These are phyloP conservation scores for Sporothrix phasma DNA, from an alignment of 2,329 filamentous ascomycete species.

Conservation along the genomic window DNA sequence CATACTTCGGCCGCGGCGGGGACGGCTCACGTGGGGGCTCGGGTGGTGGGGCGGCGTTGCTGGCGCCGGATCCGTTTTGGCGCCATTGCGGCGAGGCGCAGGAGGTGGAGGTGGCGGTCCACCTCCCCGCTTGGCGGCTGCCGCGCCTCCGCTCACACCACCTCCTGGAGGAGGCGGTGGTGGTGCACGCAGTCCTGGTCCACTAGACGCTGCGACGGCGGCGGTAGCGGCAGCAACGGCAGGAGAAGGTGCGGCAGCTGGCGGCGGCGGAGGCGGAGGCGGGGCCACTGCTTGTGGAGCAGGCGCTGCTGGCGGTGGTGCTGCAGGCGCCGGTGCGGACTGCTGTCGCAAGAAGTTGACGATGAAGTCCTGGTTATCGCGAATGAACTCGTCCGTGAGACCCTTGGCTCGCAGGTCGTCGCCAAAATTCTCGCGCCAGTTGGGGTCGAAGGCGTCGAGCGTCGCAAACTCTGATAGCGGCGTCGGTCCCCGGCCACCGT, in stretches of 20 bases:
- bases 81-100: constrained; percentile 46
- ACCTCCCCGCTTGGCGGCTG: constrained; percentile 32
- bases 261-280: constrained; percentile 12
- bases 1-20: constrained; percentile 65
- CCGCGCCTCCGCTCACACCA: constrained; percentile 20
- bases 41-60: constrained; percentile 30
- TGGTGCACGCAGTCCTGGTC: constrained; percentile 27
- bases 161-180: constrained; percentile 29
- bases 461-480: constrained; percentile 47
- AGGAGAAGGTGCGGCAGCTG: constrained; percentile 22
- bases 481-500: constrained; percentile 22
- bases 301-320: constrained; percentile 10
- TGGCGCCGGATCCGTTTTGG: constrained; percentile 36
- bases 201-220: constrained; percentile 22
- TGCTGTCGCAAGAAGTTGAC: constrained; percentile 53
- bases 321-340: constrained; percentile 25
- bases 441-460: constrained; percentile 53
- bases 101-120: constrained; percentile 46
- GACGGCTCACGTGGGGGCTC: constrained; percentile 60
- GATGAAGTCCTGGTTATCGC: constrained; percentile 59
- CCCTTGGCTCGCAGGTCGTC: constrained; percentile 53
- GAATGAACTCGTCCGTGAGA: constrained; percentile 56
- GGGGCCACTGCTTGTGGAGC: constrained; percentile 15
- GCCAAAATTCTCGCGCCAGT: constrained; percentile 57
- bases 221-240: constrained; percentile 25